These are phyloP conservation scores for Cystofilobasidium macerans DNA, from an alignment of 768 basidiomycete species.

Conservation along the genomic window DNA sequence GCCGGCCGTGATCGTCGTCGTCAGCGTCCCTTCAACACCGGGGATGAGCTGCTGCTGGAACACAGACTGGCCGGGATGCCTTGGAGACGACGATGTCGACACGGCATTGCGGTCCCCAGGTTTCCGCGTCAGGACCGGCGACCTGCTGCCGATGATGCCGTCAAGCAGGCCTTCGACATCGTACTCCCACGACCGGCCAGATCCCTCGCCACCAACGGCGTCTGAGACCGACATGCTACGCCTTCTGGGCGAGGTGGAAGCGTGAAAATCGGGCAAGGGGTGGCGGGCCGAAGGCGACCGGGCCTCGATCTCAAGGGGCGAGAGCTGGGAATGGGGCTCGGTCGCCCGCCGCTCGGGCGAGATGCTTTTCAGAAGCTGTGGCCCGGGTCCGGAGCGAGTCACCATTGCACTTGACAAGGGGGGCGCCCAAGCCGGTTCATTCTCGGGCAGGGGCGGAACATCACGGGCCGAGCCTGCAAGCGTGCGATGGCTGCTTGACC, in stretches of 20 bases:
- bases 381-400: too few species aligned
- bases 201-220: neutral
- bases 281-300: neutral
- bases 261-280: too few species aligned
- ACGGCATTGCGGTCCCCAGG: neutral
- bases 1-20: neutral
- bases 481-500: neutral
- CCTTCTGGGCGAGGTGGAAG: neutral
- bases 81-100: neutral
- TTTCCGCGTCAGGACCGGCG: too few species aligned
- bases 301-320: neutral
- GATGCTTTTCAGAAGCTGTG: neutral
- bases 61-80: neutral
- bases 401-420: too few species aligned
- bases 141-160: conserved; percentile 3
- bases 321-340: neutral
- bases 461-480: neutral
- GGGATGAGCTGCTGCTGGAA: neutral
- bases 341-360: conserved; percentile 3
- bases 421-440: too few species aligned
- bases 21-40: neutral
- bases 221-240: conserved; percentile 12
- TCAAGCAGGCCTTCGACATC: conserved; percentile 23
- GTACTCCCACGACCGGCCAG: conserved; percentile 8
- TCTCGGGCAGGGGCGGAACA: neutral